Evolutionary conservation across 2,329 filamentous ascomycete genomes (phyloP), one percentile per base, ranked within the genome.

Genomic region (Helminthosporium solani): DNA sequence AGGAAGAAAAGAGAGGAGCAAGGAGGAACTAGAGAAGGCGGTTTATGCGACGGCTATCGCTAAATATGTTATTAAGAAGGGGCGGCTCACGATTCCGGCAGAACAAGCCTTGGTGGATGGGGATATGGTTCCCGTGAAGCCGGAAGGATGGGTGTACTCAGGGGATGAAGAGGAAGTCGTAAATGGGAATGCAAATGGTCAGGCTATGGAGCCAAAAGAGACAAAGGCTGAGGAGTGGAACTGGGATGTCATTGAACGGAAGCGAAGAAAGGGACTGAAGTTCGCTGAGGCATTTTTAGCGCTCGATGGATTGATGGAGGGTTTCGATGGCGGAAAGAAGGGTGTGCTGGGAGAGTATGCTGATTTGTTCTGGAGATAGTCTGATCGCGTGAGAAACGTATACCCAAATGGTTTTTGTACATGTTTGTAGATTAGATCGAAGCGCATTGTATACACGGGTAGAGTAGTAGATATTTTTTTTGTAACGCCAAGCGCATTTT

Each of bases 71-170:
- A 71, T 77, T 48, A 78, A 78, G 61, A 73, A 73, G 50, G 76
- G 75, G 1, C 78, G 92, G 19, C 77, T 94, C 60, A 97, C 92
- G 0, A 82, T 97, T 3, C 83, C 91, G 54, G 91, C 94, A 0
- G 86, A 90, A 56, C 77, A 87, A 37, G 77, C 92, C 7, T 76
- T 97, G 20, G 76, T 81, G 34, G 80, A 85, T 28, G 86, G 85
- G 40, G 83, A 84, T 1, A 75, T 96, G 65, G 73, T 97, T 40
- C 94, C 94, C 0, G 73, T 79, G 46, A 78, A 84, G 38, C 89
- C 90, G 0, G 83, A 80, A 9, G 85, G 84, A 2, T 67, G 64
- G 64, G 54, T 61, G 1, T 68, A 61, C 33, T 48, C 54, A 11
- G 49, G 44, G 7, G 51, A 52, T 9, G 19, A 16, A 1, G 50